Evolutionary conservation across 768 basidiomycete genomes (phyloP).

Genomic region (Boletus vinaceobasis): DNA sequence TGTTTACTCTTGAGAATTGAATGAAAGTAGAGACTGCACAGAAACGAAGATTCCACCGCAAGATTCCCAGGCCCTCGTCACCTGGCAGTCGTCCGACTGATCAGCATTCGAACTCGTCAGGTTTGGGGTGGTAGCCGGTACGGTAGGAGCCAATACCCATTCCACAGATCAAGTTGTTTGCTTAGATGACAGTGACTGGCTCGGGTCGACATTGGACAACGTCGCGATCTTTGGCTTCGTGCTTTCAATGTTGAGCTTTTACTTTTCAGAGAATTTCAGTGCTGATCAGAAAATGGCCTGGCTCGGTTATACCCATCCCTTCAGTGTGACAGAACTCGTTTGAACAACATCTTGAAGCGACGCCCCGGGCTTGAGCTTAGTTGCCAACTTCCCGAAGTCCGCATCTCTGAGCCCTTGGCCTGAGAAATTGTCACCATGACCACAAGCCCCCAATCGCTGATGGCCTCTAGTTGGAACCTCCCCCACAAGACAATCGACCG

Average conservation of each 20-base stretch:
- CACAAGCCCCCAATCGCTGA: background rate
- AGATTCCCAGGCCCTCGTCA: too few relatives aligned
- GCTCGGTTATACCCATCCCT: background rate
- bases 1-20: background rate
- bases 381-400: background rate
- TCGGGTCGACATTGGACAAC: background rate
- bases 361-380: background rate
- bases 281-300: background rate
- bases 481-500: background rate
- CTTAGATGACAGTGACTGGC: background rate
- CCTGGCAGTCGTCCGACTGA: too few relatives aligned
- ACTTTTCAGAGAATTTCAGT: background rate
- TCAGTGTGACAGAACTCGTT: too few relatives aligned
- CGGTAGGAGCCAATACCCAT: too few relatives aligned
- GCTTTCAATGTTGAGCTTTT: background rate
- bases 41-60: background rate
- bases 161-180: background rate
- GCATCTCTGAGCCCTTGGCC: background rate
- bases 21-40: background rate
- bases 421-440: background rate
- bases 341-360: too few relatives aligned
- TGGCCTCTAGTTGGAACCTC: background rate
- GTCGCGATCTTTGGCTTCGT: background rate
- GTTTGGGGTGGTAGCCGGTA: too few relatives aligned
- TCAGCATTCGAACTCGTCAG: too few relatives aligned